These are phyloP conservation scores for Coleophoma crateriformis DNA, from an alignment of 2,329 filamentous ascomycete genomes.

Conservation along the genomic window DNA sequence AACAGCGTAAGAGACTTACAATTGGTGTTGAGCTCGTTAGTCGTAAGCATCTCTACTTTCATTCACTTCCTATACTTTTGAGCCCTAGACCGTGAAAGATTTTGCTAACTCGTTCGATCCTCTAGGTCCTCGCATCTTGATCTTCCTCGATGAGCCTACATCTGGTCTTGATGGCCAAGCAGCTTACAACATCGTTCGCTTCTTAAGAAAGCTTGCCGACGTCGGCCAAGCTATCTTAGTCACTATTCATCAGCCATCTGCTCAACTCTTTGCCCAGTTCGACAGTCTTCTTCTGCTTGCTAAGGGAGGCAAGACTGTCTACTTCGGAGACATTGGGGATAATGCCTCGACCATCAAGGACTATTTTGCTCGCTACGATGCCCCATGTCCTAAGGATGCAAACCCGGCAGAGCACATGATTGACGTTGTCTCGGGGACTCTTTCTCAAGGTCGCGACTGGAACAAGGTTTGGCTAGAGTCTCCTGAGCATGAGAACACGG, in stretches of 20 bases:
- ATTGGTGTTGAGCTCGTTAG: slow-evolving; percentile 52
- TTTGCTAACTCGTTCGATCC: no score
- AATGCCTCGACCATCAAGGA: slow-evolving; percentile 50
- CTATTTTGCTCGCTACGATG: slow-evolving; percentile 54
- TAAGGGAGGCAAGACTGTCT: slow-evolving; percentile 60
- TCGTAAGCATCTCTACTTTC: slow-evolving; percentile 30
- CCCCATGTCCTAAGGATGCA: slow-evolving; percentile 31
- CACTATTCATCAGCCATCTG: slow-evolving; percentile 50
- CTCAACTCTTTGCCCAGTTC: slow-evolving; percentile 48
- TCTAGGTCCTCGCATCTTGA: slow-evolving; percentile 41
- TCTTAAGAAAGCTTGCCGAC: slow-evolving; percentile 55
- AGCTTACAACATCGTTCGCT: slow-evolving; percentile 57
- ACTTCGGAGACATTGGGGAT: slow-evolving; percentile 62
- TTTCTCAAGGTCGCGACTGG: slow-evolving; percentile 58
- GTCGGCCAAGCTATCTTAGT: slow-evolving; percentile 48
- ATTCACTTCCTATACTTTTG: no score
- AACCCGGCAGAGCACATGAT: slow-evolving; percentile 41
- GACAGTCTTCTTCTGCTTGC: slow-evolving; percentile 60
- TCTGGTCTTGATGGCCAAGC: slow-evolving; percentile 58
- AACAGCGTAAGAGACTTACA: slow-evolving; percentile 56
- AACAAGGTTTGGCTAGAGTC: slow-evolving; percentile 60
- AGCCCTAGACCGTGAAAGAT: no score
- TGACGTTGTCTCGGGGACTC: slow-evolving; percentile 38
- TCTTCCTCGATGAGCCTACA: slow-evolving; percentile 59
- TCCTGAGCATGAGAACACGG: slow-evolving; percentile 43